These are phyloP conservation scores for Dillenia suffruticosa DNA, from an alignment of 164 flowering plant genomes.

Conservation along the genomic window DNA sequence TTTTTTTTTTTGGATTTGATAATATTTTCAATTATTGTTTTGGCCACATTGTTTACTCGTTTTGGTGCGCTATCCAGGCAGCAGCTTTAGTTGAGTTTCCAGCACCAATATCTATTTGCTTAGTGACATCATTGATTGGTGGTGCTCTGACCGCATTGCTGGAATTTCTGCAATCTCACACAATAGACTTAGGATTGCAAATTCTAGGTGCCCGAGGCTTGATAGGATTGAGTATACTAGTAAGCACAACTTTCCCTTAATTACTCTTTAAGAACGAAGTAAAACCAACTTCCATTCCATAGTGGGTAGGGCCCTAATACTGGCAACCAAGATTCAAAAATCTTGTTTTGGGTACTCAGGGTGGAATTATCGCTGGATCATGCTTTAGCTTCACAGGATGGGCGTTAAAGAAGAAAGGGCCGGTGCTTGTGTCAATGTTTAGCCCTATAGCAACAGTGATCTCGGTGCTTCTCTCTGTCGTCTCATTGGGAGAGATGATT, in stretches of 20 bases:
- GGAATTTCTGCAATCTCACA: slow-evolving; percentile 36
- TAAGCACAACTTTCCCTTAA: slow-evolving; percentile 14
- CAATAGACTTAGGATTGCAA: slow-evolving; percentile 22
- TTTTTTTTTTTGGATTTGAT: background rate
- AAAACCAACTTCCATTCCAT: background rate
- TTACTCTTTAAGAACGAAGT: background rate
- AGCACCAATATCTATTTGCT: slow-evolving; percentile 71
- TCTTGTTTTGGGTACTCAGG: slow-evolving; percentile 27
- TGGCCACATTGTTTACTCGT: background rate
- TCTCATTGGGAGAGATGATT: slow-evolving; percentile 52
- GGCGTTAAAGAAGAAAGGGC: slow-evolving; percentile 84
- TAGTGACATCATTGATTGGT: slow-evolving; percentile 61
- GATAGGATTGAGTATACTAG: slow-evolving; percentile 43
- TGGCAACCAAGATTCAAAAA: background rate
- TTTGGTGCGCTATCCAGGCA: slow-evolving; percentile 38
- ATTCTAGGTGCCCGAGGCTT: slow-evolving; percentile 18
- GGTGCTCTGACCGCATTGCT: slow-evolving; percentile 29
- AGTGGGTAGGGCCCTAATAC: background rate
- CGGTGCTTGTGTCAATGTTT: slow-evolving; percentile 79
- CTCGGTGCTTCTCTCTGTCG: slow-evolving; percentile 42
- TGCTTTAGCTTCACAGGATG: slow-evolving; percentile 66
- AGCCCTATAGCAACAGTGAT: slow-evolving; percentile 65
- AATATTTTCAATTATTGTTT: background rate
- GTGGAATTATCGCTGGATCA: slow-evolving; percentile 49
- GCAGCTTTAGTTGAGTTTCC: slow-evolving; percentile 67